Evolutionary conservation across 2,329 filamentous ascomycete genomes (phyloP).

Genomic region (Scedosporium apiospermum): DNA sequence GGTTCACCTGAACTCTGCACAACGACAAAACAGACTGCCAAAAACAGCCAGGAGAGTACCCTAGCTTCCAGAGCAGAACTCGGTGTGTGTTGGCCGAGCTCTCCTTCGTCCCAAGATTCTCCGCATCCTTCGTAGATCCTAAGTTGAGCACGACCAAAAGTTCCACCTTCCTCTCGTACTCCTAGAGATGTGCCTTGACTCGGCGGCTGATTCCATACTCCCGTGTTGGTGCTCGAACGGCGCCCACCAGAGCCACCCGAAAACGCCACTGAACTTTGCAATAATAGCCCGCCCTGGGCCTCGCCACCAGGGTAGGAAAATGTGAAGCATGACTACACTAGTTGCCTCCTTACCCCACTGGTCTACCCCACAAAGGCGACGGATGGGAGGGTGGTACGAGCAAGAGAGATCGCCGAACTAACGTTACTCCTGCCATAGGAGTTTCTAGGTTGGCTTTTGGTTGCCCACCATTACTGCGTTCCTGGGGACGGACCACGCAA

Average conservation of each 20-base stretch:
- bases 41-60: neutral
- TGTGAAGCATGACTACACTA: neutral
- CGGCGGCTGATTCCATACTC: neutral
- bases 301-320: neutral
- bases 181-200: neutral
- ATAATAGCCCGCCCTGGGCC: neutral
- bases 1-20: conserved; percentile 1
- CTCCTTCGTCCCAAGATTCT: neutral
- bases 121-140: neutral
- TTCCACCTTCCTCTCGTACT: neutral
- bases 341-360: neutral
- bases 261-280: no score
- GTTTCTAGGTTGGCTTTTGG: neutral
- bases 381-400: neutral
- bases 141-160: neutral
- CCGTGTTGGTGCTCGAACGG: neutral
- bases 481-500: neutral
- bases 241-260: no score
- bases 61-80: neutral
- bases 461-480: neutral
- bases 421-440: neutral
- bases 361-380: neutral
- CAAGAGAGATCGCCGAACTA: neutral
- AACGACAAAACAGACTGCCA: neutral
- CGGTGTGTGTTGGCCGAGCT: neutral